Base-by-base conservation (phyloP, 1,284 basidiomycete species). In the Ceratobasidium sp. region DNA sequence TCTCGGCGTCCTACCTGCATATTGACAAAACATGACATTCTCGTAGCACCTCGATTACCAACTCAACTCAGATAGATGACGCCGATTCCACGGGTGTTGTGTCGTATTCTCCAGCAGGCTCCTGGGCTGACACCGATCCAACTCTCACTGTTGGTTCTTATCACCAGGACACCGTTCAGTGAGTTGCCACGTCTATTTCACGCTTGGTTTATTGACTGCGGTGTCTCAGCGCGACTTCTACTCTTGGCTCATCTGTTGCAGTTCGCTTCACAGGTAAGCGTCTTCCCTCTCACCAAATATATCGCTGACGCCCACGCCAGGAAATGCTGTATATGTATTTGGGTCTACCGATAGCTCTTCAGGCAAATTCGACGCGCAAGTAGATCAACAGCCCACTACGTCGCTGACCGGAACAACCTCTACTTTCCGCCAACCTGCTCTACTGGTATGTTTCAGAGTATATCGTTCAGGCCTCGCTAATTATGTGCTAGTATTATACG, bases 321-420 rank as follows among this genome's bases (percentile, higher is more conserved):
- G 65, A 8, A 43, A 69, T 27, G 65, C 65, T 22, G 53, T 69
- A 24, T 69, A 69, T 24, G 65, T 69, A 4, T 69, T 56, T 31
- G 65, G 65, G 4, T 69, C 65, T 19, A 69, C 65, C 31, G 65
- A 69, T 39, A 69, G 65, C 39, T 69, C 53, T 24, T 69, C 65
- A 7, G 65, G 65, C 14, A 39, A 19, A 41, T 69, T 41, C 27
- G 65, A 69, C 39, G 65, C 53, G 5, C 49, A 69, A 22, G 37
- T 69, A 7, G 65, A 69, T 22, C 48, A 53, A 56, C 11, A 69
- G 14, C 6, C 65, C 7, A 29, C 65, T 43, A 24, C 24, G 16
- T 54, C 65, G 27, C 39, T 69, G 34, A 19, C 39, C 16, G 65
- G 65, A 16, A 43, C 65, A 22, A 56, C 65, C 14, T 22, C 51